Percentiles rank a stretch among this genome's conserved stretches.
phyloP scores from a whole-genome alignment of 768 basidiomycete species.

The Lentinula edodes region DNA sequence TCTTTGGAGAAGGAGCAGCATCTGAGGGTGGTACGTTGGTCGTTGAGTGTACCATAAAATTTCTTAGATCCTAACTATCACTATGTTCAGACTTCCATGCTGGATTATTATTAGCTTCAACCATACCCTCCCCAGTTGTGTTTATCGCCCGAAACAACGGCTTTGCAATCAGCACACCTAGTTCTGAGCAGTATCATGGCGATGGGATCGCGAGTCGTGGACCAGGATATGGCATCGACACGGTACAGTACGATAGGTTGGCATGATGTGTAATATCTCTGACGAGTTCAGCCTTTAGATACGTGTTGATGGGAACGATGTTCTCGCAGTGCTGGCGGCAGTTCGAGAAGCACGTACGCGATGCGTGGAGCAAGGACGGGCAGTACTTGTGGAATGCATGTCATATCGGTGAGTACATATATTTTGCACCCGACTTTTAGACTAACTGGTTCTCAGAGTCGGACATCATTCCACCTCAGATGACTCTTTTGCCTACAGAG shows the following conservation, averaged over 20 bases:
- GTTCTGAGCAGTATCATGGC: slow-evolving; percentile 83
- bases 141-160: slow-evolving; percentile 83
- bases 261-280: neutral
- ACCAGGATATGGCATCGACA: slow-evolving; percentile 88
- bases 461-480: slow-evolving; percentile 97
- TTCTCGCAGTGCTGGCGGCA: slow-evolving; percentile 75
- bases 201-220: slow-evolving; percentile 92
- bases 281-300: neutral
- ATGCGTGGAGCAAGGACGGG: slow-evolving; percentile 74
- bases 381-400: slow-evolving; percentile 87
- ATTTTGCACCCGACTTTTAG: neutral
- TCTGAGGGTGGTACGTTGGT: slow-evolving; percentile 68
- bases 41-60: neutral
- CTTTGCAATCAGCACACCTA: slow-evolving; percentile 92
- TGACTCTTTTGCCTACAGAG: slow-evolving; percentile 91
- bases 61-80: neutral
- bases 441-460: slow-evolving; percentile 39
- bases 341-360: slow-evolving; percentile 65
- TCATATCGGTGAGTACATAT: slow-evolving; percentile 62
- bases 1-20: slow-evolving; percentile 91
- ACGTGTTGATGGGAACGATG: slow-evolving; percentile 85
- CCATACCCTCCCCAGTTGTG: slow-evolving; percentile 66
- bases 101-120: slow-evolving; percentile 75
- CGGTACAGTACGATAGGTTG: slow-evolving; percentile 64
- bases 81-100: slow-evolving; percentile 75